Conservation (phyloP, 2,329 filamentous ascomycete genomes). For the Phialocephala sp. region DNA sequence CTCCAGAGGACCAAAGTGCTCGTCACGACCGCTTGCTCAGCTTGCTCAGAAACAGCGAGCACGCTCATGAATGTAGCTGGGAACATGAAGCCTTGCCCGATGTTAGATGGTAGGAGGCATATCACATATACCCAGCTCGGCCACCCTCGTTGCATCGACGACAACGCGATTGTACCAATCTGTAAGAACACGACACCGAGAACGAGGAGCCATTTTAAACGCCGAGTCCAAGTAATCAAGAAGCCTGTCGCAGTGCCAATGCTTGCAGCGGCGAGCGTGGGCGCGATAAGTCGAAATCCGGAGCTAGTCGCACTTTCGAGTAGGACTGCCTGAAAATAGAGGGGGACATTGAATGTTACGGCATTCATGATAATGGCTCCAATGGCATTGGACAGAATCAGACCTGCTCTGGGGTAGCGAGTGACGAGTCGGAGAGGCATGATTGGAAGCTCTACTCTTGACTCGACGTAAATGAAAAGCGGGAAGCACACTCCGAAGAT, state of each 20-base stretch:
- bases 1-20: conserved; percentile 75
- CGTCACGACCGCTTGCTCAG: conserved; percentile 71
- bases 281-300: conserved; percentile 72
- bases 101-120: conserved; percentile 59
- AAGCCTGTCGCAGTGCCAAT: conserved; percentile 60
- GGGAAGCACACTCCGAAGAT: conserved; percentile 56
- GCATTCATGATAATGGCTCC: conserved; percentile 59
- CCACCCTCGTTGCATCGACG: conserved; percentile 56
- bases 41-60: conserved; percentile 62
- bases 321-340: conserved; percentile 80
- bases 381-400: conserved; percentile 62
- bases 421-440: conserved; percentile 63
- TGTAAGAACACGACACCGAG: conserved; percentile 56
- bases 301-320: conserved; percentile 72
- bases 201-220: conserved; percentile 63
- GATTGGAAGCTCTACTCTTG: conserved; percentile 57
- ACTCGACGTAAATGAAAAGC: conserved; percentile 59
- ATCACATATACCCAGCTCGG: conserved; percentile 59
- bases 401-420: conserved; percentile 57
- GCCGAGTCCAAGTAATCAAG: conserved; percentile 63
- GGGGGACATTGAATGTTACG: conserved; percentile 66
- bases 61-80: conserved; percentile 68
- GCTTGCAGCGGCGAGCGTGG: conserved; percentile 60
- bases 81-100: conserved; percentile 69
- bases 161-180: conserved; percentile 56